Percentiles rank a stretch among this genome's conserved stretches.
Conservation (phyloP, 2,329 filamentous ascomycete genomes). For the Sarocladiaceae sp. region DNA sequence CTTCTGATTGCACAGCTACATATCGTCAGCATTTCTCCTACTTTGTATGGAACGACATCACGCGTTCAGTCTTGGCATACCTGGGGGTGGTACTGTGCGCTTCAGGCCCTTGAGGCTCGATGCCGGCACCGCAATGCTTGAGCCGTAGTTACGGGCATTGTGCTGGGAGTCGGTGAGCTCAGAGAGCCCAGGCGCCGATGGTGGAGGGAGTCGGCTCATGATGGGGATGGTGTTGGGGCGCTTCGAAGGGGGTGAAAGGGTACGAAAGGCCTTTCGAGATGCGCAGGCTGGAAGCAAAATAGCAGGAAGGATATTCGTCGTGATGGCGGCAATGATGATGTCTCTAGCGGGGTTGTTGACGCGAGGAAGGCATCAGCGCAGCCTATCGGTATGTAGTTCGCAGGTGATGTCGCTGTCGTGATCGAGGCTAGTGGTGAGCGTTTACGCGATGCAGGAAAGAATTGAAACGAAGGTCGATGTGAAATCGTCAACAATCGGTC, state of each 20-base stretch:
- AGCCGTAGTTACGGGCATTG: conserved; percentile 40
- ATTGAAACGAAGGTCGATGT: background rate
- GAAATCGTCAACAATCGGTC: conserved; percentile 4
- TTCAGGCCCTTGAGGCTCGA: conserved; percentile 39
- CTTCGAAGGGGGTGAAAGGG: background rate
- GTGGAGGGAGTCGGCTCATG: conserved; percentile 8
- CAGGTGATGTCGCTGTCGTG: background rate
- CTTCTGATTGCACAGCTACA: conserved; percentile 48
- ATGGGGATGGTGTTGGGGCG: background rate
- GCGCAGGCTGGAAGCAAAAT: background rate
- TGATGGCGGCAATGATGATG: background rate
- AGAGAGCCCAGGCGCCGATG: conserved; percentile 30
- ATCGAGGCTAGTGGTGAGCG: background rate
- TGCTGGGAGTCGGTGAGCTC: conserved; percentile 59
- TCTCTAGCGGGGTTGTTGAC: conserved; percentile 6
- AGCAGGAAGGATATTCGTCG: conserved; percentile 5
- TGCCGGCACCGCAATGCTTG: conserved; percentile 36
- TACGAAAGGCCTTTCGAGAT: background rate
- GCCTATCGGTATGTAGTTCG: background rate
- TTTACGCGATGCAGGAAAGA: background rate
- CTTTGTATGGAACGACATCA: background rate
- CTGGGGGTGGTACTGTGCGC: conserved; percentile 43
- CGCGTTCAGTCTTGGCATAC: conserved; percentile 27
- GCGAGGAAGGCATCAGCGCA: conserved; percentile 6
- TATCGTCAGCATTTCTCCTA: conserved; percentile 15